Evolutionary conservation across 345 rosid species (phyloP), one percentile per base, ranked within the genome.

Genomic region (Syzygium grande): DNA sequence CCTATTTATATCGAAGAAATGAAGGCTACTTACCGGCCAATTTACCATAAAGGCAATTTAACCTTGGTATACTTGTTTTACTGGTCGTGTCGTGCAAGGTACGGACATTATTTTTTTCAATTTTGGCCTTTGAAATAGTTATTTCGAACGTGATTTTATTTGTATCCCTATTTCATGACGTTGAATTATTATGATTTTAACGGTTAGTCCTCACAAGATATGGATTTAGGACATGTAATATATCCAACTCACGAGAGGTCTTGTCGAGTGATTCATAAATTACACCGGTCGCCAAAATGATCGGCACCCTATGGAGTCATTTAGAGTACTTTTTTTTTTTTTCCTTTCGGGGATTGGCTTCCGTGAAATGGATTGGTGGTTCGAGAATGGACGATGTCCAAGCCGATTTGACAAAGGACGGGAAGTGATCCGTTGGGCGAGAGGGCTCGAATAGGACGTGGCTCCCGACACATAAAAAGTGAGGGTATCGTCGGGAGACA

Each of bases 211-310:
- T 73, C 14, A 2, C 25, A 19, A 5, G 3, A 17, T 1, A 12
- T 73, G 22, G 43, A 5, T 34, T 34, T 34, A 30, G 1, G 2
- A 68, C 5, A 2, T 9, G 11, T 9, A 19, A 30, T 9, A 16
- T 2, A 9, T 30, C 43, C 7, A 30, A 30, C 12, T 30, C 0
- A 1, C 2, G 2, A 68, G 23, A 30, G 12, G 1, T 30, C 6
- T 30, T 16, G 9, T 4, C 2, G 6, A 30, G 22, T 16, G 38
- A 65, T 68, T 68, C 7, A 34, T 34, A 34, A 9, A 68, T 68
- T 30, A 8, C 1, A 30, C 0, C 1, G 0, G 1, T 15, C 2
- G 23, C 11, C 2, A 30, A 65, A 30, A 7, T 2, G 1, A 65
- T 65, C 0, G 1, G 6, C 5, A 1, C 6, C 8, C 3, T 8